Conservation (phyloP, 2,329 filamentous ascomycete species). For the Fusarium guadeloupense region DNA sequence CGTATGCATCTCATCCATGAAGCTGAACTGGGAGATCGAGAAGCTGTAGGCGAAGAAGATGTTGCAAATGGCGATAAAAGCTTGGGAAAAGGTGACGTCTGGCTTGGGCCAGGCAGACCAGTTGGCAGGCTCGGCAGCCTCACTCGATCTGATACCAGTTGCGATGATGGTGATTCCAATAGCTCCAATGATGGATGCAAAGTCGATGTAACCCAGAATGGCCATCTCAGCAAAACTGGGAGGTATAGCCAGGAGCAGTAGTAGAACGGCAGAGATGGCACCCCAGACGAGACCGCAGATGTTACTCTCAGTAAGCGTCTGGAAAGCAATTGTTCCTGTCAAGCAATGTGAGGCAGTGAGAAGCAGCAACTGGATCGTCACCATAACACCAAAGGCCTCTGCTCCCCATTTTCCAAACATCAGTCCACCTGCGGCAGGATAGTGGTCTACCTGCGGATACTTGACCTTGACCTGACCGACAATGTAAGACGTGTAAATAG, state of each 20-base stretch:
- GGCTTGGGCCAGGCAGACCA: constrained; percentile 52
- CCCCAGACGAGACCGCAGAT: constrained; percentile 52
- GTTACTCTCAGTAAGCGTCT: constrained; percentile 65
- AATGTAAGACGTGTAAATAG: constrained; percentile 54
- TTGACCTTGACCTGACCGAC: constrained; percentile 54
- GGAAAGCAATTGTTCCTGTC: constrained; percentile 72
- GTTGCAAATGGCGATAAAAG: constrained; percentile 68
- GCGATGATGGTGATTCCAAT: constrained; percentile 71
- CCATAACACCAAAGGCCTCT: constrained; percentile 65
- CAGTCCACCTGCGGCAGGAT: constrained; percentile 70
- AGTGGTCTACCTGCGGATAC: constrained; percentile 65
- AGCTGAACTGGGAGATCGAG: constrained; percentile 55
- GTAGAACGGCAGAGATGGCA: constrained; percentile 51
- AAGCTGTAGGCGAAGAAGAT: constrained; percentile 73
- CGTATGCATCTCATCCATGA: constrained; percentile 58
- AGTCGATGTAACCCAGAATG: constrained; percentile 41
- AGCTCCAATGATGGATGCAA: constrained; percentile 54
- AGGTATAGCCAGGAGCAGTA: constrained; percentile 52
- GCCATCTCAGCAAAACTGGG: constrained; percentile 50
- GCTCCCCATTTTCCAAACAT: constrained; percentile 65
- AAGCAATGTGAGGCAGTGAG: constrained; percentile 73
- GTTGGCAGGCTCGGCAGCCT: constrained; percentile 23
- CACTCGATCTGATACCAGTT: constrained; percentile 57
- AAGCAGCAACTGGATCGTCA: constrained; percentile 69
- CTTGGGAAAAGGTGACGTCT: constrained; percentile 57